Evolutionary conservation across 805 yeast genomes (phyloP).

Genomic region (Ogataea philodendri): DNA sequence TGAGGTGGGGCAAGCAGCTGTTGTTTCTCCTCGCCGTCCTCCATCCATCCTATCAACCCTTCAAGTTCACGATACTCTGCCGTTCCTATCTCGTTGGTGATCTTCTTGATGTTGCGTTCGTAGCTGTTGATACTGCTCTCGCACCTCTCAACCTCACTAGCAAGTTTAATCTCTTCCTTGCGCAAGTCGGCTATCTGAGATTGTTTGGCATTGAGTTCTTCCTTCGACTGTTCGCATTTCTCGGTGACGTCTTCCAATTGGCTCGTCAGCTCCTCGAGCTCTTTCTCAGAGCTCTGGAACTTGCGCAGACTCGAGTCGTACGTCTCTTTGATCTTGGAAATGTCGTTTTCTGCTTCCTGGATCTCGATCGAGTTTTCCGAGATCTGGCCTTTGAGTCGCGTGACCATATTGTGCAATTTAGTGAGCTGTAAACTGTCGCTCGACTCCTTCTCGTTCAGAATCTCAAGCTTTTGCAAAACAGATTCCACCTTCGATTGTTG

Average conservation of each 20-base stretch:
- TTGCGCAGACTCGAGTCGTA: conserved; percentile 28
- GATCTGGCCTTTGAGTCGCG: conserved; percentile 50
- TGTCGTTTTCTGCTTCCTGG: conserved; percentile 32
- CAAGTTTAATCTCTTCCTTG: conserved; percentile 65
- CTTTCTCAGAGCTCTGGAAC: conserved; percentile 34
- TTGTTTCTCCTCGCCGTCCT: conserved; percentile 32
- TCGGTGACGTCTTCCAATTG: conserved; percentile 40
- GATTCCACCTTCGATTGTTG: conserved; percentile 84
- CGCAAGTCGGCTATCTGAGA: conserved; percentile 53
- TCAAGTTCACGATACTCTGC: conserved; percentile 55
- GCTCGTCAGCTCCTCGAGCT: conserved; percentile 31
- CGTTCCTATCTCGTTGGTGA: conserved; percentile 40
- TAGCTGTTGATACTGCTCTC: conserved; percentile 38
- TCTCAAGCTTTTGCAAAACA: conserved; percentile 60
- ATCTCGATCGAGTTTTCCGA: conserved; percentile 49
- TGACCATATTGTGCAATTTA: conserved; percentile 63
- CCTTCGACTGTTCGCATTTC: conserved; percentile 42
- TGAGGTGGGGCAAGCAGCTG: conserved; percentile 21
- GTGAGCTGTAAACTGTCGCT: conserved; percentile 54
- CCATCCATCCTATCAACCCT: conserved; percentile 50
- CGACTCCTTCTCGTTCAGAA: conserved; percentile 53
- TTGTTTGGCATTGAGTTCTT: conserved; percentile 38
- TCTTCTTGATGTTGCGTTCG: conserved; percentile 39
- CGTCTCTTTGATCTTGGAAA: conserved; percentile 33
- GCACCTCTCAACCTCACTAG: conserved; percentile 60